These are phyloP conservation scores for Psilocybe cyanescens DNA, from an alignment of 768 basidiomycete species.

Conservation along the genomic window DNA sequence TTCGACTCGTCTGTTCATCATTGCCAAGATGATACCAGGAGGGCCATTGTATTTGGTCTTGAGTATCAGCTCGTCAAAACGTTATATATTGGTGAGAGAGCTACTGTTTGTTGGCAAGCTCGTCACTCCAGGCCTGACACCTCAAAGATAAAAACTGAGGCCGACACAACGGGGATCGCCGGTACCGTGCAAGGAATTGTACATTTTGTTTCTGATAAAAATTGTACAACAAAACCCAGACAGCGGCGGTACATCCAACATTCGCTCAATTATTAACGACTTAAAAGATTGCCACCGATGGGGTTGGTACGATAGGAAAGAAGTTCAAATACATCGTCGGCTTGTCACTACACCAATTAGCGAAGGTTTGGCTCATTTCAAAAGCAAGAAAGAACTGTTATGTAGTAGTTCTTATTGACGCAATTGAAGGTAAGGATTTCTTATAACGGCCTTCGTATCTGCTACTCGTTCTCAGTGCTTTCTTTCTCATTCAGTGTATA, in stretches of 20 bases:
- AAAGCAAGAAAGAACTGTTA: background rate
- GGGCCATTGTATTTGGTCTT: background rate
- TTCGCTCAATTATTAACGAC: too few relatives aligned
- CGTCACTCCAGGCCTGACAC: background rate
- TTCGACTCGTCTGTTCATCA: background rate
- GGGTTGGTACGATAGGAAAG: background rate
- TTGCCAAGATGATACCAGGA: background rate
- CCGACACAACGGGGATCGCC: background rate
- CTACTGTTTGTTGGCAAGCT: constrained; percentile 2
- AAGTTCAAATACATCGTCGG: background rate
- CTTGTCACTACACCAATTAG: background rate
- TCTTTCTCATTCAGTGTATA: background rate
- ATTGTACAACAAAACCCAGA: background rate
- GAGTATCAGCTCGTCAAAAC: constrained; percentile 1
- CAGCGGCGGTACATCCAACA: background rate
- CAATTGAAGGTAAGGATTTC: background rate
- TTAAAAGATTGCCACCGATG: background rate
- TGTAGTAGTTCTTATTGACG: background rate
- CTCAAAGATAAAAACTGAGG: background rate
- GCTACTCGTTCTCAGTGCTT: background rate
- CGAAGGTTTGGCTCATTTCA: background rate
- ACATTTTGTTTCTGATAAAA: background rate
- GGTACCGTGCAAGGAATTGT: constrained; percentile 1
- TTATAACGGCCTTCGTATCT: background rate
- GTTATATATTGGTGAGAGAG: background rate